These are phyloP conservation scores for Phoenix roebelenii DNA, from an alignment of 176 grass and related monocot genomes.

Conservation along the genomic window DNA sequence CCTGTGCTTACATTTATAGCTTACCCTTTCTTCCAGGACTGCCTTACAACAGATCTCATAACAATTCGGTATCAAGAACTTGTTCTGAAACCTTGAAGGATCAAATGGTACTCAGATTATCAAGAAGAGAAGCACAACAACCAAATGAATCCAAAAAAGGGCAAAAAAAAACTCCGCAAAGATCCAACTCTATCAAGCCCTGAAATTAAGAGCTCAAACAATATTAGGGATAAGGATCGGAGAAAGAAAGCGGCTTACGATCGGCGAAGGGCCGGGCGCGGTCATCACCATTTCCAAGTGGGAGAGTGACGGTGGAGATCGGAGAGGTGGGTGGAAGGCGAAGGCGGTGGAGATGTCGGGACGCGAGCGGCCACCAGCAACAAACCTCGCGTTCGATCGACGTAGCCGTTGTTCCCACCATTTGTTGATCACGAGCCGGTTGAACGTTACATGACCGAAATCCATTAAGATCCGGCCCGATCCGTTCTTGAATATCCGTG, in stretches of 20 bases:
- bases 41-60: too few species aligned
- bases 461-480: too few species aligned
- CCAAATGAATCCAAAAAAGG: neutral
- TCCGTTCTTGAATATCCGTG: too few species aligned
- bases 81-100: too few species aligned
- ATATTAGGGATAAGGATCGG: neutral
- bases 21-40: too few species aligned
- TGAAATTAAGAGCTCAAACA: neutral
- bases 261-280: slow-evolving; percentile 27
- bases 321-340: neutral
- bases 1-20: too few species aligned
- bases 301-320: neutral
- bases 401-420: neutral
- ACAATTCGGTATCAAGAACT: too few species aligned
- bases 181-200: too few species aligned
- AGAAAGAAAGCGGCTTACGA: slow-evolving; percentile 22
- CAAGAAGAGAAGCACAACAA: neutral
- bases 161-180: too few species aligned
- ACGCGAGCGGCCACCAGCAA: neutral
- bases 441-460: too few species aligned
- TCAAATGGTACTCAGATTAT: too few species aligned
- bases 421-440: neutral
- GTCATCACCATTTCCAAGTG: slow-evolving; percentile 17
- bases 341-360: too few species aligned
- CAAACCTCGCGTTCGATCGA: neutral